Base-by-base conservation (phyloP, 306 rosid genomes). In the Boehmeria nivea region DNA sequence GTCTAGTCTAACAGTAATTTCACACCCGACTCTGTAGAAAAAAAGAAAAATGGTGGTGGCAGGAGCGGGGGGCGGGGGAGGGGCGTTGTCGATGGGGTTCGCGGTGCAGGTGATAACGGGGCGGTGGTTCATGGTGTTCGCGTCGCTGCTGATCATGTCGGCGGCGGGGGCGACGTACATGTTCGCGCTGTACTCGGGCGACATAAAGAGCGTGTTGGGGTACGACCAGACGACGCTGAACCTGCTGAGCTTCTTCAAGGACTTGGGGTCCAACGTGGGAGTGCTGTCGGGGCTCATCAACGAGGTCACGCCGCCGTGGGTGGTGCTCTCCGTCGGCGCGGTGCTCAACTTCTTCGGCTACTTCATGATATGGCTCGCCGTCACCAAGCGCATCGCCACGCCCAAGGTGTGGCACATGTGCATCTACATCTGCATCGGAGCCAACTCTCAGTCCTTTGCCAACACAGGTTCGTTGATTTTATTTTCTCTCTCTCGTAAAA, bases 191-290 rank as follows among this genome's bases (percentile, higher is more conserved):
- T 90, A 90, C 79, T 90, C 98, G 4, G 2, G 57, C 12, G 94
- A 75, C 40, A 80, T 90, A 36, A 90, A 87, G 56, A 0, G 0
- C 0, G 45, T 74, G 2, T 76, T 90, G 0, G 98, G 73, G 16
- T 90, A 90, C 42, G 98, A 90, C 78, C 98, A 90, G 51, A 60
- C 74, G 14, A 90, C 98, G 4, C 86, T 90, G 25, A 82, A 87
- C 45, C 76, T 87, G 11, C 72, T 90, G 2, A 72, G 95, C 46
- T 90, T 90, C 80, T 90, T 84, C 82, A 90, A 90, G 48, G 98
- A 90, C 66, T 15, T 91, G 3, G 96, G 98, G 0, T 71, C 85
- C 23, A 91, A 82, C 72, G 70, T 91, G 1, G 95, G 98, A 0
- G 17, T 91, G 25, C 57, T 82, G 22, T 68, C 94, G 0, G 96